Base-by-base conservation (phyloP, 805 yeast species). In the Wickerhamiella vanderwaltii region DNA sequence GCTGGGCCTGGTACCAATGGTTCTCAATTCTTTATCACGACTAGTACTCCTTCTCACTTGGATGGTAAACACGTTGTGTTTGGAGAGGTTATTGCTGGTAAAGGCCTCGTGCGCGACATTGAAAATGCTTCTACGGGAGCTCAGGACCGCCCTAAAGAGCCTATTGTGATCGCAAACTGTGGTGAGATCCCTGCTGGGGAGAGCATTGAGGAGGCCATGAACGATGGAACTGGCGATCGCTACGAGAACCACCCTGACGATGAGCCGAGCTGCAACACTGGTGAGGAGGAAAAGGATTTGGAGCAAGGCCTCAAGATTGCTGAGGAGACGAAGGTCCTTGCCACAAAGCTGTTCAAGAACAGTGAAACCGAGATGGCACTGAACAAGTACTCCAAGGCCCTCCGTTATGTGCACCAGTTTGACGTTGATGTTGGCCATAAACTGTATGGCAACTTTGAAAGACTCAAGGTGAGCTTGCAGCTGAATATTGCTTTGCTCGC, bases 1-100 rank as follows among this genome's bases (percentile, higher is more conserved):
- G 93, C 96, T 50, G 96, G 96, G 55, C 94, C 94, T 65, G 83
- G 85, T 78, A 84, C 96, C 69, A 88, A 88, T 69, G 96, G 96
- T 45, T 86, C 95, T 43, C 97, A 87, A 69, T 87, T 87, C 68
- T 87, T 88, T 75, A 80, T 85, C 69, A 85, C 95, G 64, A 85
- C 95, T 45, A 87, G 82, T 42, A 71, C 79, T 52, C 70, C 79
- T 57, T 80, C 91, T 47, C 83, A 91, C 88, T 73, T 87, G 64
- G 93, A 86, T 59, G 95, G 94, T 49, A 78, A 79, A 67, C 94
- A 86, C 72, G 94, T 84, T 59, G 95, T 87, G 47, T 91, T 91
- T 59, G 98, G 98, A 48, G 75, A 81, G 59, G 86, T 91, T 29
- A 62, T 88, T 75, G 73, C 50, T 35, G 96, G 96, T 30, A 87